These are phyloP conservation scores for Oidiodendron maius DNA, from an alignment of 495 filamentous ascomycete species.

Conservation along the genomic window DNA sequence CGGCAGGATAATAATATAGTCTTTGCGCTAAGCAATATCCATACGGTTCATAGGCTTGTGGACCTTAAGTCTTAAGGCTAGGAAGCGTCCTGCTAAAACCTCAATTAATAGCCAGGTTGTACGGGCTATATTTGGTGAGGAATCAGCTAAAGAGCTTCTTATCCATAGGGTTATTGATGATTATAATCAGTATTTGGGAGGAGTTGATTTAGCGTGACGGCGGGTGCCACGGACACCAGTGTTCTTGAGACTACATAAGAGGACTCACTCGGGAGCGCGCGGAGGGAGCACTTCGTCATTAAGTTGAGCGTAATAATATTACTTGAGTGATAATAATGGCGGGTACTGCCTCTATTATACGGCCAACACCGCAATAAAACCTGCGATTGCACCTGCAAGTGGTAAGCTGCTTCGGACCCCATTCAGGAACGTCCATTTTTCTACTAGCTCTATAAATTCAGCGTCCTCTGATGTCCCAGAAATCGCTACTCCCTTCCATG, in stretches of 20 bases:
- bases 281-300: no score
- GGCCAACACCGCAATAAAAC: constrained; percentile 1
- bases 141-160: background rate
- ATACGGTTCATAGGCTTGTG: background rate
- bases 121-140: constrained; percentile 8
- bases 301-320: no score
- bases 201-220: constrained; percentile 26
- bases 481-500: background rate
- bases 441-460: background rate
- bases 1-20: no score
- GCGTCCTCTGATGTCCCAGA: background rate
- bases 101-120: constrained; percentile 6
- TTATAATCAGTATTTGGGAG: constrained; percentile 26
- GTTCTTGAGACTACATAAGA: no score
- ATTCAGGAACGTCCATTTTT: background rate
- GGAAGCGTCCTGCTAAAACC: constrained; percentile 8
- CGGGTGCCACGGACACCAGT: no score
- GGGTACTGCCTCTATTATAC: no score
- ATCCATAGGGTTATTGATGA: constrained; percentile 21
- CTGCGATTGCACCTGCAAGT: background rate
- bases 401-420: background rate
- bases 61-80: background rate
- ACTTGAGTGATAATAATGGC: no score
- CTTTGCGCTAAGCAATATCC: no score
- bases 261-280: no score